Conservation (phyloP, 2,329 filamentous ascomycete species). For the Teratosphaeria gauchensis region DNA sequence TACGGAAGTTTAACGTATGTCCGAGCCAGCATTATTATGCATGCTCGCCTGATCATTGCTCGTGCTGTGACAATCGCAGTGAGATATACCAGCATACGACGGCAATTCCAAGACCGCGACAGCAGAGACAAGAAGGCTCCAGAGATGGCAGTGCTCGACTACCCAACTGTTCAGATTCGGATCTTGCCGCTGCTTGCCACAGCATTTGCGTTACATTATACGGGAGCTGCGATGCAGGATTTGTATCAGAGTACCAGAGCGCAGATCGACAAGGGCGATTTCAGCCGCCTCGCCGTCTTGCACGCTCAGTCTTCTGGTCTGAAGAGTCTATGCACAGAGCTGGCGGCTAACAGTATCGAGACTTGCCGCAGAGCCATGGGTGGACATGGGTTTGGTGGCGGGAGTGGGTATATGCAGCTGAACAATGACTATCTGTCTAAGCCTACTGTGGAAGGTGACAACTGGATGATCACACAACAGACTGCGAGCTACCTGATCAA, state of each 20-base stretch:
- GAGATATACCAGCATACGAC: slow-evolving; percentile 39
- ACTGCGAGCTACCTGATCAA: slow-evolving; percentile 43
- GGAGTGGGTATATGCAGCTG: slow-evolving; percentile 43
- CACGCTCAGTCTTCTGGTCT: slow-evolving; percentile 46
- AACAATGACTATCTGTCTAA: slow-evolving; percentile 45
- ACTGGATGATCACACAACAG: slow-evolving; percentile 50
- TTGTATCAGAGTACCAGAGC: slow-evolving; percentile 38
- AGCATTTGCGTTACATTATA: slow-evolving; percentile 41
- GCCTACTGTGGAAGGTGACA: slow-evolving; percentile 47
- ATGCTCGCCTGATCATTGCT: slow-evolving; percentile 43
- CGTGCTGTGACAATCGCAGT: slow-evolving; percentile 45
- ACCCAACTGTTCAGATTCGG: slow-evolving; percentile 45
- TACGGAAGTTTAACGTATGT: slow-evolving; percentile 44
- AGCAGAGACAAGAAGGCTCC: slow-evolving; percentile 25
- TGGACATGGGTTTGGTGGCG: slow-evolving; percentile 45
- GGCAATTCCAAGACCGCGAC: slow-evolving; percentile 43
- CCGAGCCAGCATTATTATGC: slow-evolving; percentile 39
- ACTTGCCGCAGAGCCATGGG: slow-evolving; percentile 45
- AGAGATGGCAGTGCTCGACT: slow-evolving; percentile 42
- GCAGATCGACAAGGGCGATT: slow-evolving; percentile 42
- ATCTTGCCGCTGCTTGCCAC: slow-evolving; percentile 45
- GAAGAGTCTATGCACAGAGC: slow-evolving; percentile 44
- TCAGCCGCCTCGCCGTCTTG: slow-evolving; percentile 40
- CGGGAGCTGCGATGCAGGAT: slow-evolving; percentile 41
- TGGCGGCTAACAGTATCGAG: slow-evolving; percentile 46